Percentiles rank a stretch among this genome's conserved stretches.
Evolutionary conservation across 192 early-diverging fungal species (phyloP).

Genomic region (Spinellus fusiger): DNA sequence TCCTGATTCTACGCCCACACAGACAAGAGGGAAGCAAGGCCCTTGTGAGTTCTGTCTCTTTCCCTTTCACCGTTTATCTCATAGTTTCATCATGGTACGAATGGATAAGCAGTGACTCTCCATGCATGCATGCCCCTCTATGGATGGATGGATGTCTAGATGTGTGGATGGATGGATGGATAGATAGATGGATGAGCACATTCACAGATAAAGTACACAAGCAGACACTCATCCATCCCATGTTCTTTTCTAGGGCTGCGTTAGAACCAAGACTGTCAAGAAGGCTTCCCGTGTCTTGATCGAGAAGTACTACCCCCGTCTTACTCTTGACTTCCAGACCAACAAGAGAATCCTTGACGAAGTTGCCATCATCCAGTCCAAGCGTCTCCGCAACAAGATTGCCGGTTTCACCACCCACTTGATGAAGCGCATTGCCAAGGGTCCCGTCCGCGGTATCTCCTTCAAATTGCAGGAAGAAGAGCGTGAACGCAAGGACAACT

Average conservation of each 20-base stretch:
- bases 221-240: not conserved
- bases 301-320: constrained; percentile 99
- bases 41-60: constrained; percentile 18
- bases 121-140: not conserved
- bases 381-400: constrained; percentile 99
- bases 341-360: constrained; percentile 99
- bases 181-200: constrained; percentile 27
- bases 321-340: constrained; percentile 99
- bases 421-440: constrained; percentile 99
- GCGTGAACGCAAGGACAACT: constrained; percentile 99
- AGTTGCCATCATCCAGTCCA: constrained; percentile 96
- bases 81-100: constrained; percentile 3
- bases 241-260: constrained; percentile 70
- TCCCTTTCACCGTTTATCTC: constrained; percentile 16
- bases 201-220: not conserved
- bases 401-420: constrained; percentile 99
- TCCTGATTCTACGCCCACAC: not conserved
- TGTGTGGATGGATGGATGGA: constrained; percentile 13
- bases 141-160: not conserved
- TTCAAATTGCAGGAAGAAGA: constrained; percentile 99
- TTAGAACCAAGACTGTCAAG: constrained; percentile 99
- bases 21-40: not conserved
- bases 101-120: not conserved
- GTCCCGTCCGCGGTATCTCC: constrained; percentile 98
- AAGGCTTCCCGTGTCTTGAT: constrained; percentile 99